Conservation (phyloP, 2,329 filamentous ascomycete species). For the Calonectria pseudoreteaudii region DNA sequence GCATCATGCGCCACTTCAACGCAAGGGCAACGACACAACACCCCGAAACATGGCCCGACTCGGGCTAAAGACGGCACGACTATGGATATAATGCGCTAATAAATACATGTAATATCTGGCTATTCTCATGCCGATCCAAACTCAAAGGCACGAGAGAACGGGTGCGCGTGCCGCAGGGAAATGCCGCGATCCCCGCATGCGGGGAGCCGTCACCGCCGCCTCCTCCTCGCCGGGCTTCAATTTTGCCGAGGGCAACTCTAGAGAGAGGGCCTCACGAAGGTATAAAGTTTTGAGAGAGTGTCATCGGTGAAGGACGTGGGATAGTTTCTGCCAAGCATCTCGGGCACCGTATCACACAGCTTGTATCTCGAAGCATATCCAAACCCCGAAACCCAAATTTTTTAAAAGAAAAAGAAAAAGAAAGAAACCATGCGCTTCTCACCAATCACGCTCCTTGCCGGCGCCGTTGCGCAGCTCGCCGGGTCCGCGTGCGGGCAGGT, state of each 20-base stretch:
- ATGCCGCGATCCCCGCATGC: conserved; percentile 15
- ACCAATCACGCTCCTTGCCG: neutral
- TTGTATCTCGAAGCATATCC: neutral
- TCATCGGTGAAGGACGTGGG: neutral
- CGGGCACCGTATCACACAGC: too few species aligned
- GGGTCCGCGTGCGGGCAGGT: conserved; percentile 10
- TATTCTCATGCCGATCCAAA: neutral
- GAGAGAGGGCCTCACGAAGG: neutral
- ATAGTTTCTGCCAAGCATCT: neutral
- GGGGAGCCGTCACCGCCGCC: conserved; percentile 1
- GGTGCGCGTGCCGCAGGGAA: conserved; percentile 3
- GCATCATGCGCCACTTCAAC: neutral
- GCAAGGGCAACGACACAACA: neutral
- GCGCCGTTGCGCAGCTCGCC: neutral
- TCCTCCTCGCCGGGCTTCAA: neutral
- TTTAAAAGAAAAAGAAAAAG: too few species aligned
- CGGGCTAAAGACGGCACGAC: neutral
- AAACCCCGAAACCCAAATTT: too few species aligned
- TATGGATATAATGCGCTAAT: neutral
- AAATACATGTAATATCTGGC: neutral
- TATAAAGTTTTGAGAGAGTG: neutral
- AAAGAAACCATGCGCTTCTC: conserved; percentile 4
- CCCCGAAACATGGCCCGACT: neutral
- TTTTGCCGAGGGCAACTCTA: conserved; percentile 7
- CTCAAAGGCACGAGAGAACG: neutral